phyloP scores from a whole-genome alignment of 2,329 filamentous ascomycete genomes.

The Plectosphaerella sp. region DNA sequence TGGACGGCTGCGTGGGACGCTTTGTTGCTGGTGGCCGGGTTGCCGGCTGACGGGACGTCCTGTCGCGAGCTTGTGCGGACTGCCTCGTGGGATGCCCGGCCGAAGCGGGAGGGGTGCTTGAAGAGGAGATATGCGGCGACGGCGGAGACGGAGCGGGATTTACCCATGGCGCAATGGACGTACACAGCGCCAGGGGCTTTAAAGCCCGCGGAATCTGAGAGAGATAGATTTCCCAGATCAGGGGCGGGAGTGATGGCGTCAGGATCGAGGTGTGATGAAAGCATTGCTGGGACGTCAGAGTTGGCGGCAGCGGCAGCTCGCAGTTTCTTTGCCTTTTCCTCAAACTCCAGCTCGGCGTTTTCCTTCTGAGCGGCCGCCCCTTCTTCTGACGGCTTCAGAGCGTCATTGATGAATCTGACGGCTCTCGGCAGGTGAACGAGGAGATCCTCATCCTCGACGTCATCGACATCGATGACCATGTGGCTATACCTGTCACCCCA shows the following conservation, averaged over 20 bases:
- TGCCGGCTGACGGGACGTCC: slow-evolving; percentile 9
- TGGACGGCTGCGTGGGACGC: slow-evolving; percentile 43
- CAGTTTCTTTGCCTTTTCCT: slow-evolving; percentile 6
- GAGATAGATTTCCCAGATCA: slow-evolving; percentile 5
- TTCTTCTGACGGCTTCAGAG: slow-evolving; percentile 37
- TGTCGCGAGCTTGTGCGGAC: slow-evolving; percentile 2
- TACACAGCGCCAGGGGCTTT: slow-evolving; percentile 38
- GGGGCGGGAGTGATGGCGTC: slow-evolving; percentile 6
- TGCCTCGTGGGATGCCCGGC: slow-evolving; percentile 19
- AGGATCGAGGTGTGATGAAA: neutral
- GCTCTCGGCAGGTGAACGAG: slow-evolving; percentile 74
- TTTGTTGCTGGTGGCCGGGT: slow-evolving; percentile 19
- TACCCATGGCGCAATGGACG: slow-evolving; percentile 85
- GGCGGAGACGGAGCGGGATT: slow-evolving; percentile 84
- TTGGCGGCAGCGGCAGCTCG: slow-evolving; percentile 5
- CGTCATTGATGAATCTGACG: slow-evolving; percentile 79
- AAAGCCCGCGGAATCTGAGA: slow-evolving; percentile 12
- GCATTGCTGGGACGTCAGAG: neutral
- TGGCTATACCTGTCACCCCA: slow-evolving; percentile 61
- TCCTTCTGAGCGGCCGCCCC: neutral
- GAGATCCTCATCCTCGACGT: slow-evolving; percentile 85
- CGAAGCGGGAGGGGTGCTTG: slow-evolving; percentile 52
- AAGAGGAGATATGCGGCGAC: slow-evolving; percentile 82
- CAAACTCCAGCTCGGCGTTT: neutral
- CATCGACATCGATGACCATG: slow-evolving; percentile 79